Percentiles rank a stretch among this genome's conserved stretches.
These are phyloP conservation scores for Posidonia oceanica DNA, from an alignment of 116 monocot species.

Conservation along the genomic window DNA sequence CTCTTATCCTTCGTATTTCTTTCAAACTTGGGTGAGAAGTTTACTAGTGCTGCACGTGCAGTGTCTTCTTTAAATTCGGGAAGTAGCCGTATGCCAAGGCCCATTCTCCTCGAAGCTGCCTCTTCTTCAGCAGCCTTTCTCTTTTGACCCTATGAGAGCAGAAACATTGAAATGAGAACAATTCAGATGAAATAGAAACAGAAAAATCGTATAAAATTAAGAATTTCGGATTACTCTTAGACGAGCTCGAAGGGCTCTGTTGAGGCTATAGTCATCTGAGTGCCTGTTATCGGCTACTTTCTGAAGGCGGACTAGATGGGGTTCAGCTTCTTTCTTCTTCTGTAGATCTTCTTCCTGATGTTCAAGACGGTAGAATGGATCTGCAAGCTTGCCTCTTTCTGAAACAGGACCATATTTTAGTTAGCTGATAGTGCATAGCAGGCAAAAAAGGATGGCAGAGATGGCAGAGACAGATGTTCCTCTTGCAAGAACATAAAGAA, in stretches of 20 bases:
- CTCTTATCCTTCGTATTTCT: constrained; percentile 62
- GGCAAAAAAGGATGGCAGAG: background rate
- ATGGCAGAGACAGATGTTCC: background rate
- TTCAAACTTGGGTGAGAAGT: constrained; percentile 78
- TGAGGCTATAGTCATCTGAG: constrained; percentile 73
- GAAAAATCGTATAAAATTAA: background rate
- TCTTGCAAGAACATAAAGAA: background rate
- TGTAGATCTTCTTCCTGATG: constrained; percentile 83
- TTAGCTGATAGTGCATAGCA: background rate
- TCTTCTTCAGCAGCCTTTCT: constrained; percentile 76
- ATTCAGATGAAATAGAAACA: constrained; percentile 1
- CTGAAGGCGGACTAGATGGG: constrained; percentile 82
- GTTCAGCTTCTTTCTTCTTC: constrained; percentile 98
- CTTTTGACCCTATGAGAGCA: constrained; percentile 54
- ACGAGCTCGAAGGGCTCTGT: constrained; percentile 73
- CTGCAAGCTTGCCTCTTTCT: constrained; percentile 84
- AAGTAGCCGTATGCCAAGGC: constrained; percentile 81
- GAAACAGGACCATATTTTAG: constrained; percentile 6
- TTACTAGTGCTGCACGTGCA: constrained; percentile 35
- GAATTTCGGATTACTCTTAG: constrained; percentile 43
- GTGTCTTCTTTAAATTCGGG: constrained; percentile 71
- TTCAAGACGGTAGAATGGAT: constrained; percentile 93
- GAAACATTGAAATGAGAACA: background rate
- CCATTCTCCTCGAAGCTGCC: constrained; percentile 50
- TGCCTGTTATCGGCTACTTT: constrained; percentile 76